Conservation (phyloP, 371 early-diverging fungal genomes). For the Mucor circinelloides region DNA sequence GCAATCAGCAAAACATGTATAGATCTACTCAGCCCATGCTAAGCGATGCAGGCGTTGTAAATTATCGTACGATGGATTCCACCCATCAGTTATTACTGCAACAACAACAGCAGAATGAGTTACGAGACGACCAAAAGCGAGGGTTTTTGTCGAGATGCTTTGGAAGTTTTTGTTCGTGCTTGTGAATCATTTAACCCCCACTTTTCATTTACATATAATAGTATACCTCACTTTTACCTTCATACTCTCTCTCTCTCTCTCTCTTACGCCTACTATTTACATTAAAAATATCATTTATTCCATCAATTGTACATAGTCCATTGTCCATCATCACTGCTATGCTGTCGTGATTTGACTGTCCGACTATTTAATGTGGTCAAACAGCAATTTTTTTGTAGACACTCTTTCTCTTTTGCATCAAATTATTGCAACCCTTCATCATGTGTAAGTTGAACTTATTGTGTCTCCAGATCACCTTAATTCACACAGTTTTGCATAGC, state of each 20-base stretch:
- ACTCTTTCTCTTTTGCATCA: neutral
- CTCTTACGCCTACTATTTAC: neutral
- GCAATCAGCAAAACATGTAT: constrained; percentile 14
- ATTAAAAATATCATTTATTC: neutral
- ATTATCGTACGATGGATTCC: constrained; percentile 29
- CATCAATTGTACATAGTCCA: neutral
- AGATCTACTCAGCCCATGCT: constrained; percentile 29
- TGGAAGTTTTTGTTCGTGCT: constrained; percentile 15
- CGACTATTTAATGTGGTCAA: neutral
- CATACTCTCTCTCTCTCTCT: neutral
- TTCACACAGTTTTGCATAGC: neutral
- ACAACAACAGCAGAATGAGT: constrained; percentile 18
- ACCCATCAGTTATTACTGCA: constrained; percentile 14
- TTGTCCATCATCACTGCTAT: neutral
- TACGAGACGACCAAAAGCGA: constrained; percentile 17
- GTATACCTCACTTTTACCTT: neutral
- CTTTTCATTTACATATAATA: neutral
- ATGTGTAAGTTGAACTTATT: neutral
- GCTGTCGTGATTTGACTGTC: neutral
- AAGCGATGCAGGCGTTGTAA: constrained; percentile 17
- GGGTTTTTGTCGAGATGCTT: constrained; percentile 20
- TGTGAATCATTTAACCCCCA: neutral
- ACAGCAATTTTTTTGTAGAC: neutral
- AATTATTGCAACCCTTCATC: neutral
- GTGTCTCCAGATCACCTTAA: neutral